Base-by-base conservation (phyloP, 2,329 filamentous ascomycete genomes). In the Penicillium sp. region DNA sequence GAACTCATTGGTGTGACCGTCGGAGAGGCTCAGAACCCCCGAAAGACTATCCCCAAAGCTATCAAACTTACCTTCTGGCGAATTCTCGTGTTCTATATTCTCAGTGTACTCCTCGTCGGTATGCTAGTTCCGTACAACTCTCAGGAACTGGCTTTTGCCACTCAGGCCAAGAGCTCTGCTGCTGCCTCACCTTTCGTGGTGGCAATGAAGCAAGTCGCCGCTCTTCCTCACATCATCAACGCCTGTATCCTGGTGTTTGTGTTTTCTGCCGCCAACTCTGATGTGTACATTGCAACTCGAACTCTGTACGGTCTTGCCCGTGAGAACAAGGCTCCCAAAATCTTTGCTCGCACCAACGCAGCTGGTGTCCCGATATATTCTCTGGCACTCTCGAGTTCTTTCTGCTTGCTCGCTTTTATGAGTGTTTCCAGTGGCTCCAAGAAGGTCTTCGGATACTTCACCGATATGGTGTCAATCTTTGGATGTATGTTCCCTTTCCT, bases 351-450 rank as follows among this genome's bases (percentile, higher is more conserved):
- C 4, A 79, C 70, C 8, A 86, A 80, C 6, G 78, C 74, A 42
- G 76, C 73, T 13, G 87, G 87, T 42, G 84, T 92, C 0, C 89
- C 89, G 0, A 80, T 89, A 61, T 88, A 85, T 68, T 88, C 85
- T 62, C 87, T 91, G 34, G 54, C 71, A 1, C 71, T 84, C 18
- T 85, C 88, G 1, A 79, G 89, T 44, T 70, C 81, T 3, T 84
- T 92, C 60, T 82, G 86, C 2, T 75, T 89, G 11, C 76, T 93
- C 2, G 82, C 85, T 1, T 92, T 90, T 71, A 75, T 91, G n/a
- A 85, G 90, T 68, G 78, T 91, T 10, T 84, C 81, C 11, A 23
- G 23, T 23, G 23, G 23, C 23, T 23, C 23, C 23, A 23, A 23
- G 23, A 23, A 23, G 23, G 23, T 23, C 5, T 23, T 23, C 23